phyloP scores from a whole-genome alignment of 2,329 filamentous ascomycete genomes.

The Tolypocladium sp. region DNA sequence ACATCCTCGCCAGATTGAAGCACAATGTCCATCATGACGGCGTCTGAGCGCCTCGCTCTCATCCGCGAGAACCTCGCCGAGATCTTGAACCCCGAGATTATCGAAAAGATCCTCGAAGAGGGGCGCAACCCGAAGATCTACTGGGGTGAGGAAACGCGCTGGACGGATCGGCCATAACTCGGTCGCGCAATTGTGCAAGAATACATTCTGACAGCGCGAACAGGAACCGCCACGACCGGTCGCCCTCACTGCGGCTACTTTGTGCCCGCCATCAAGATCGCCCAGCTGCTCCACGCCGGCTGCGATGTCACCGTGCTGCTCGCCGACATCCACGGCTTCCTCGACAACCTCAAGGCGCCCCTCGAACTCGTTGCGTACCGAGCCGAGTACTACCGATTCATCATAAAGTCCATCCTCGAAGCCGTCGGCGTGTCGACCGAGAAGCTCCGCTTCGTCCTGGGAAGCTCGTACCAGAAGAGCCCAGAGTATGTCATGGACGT shows the following conservation, averaged over 20 bases:
- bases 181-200: too few species aligned
- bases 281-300: conserved; percentile 74
- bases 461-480: conserved; percentile 70
- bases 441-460: conserved; percentile 74
- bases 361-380: conserved; percentile 78
- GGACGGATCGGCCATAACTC: background rate
- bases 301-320: conserved; percentile 76
- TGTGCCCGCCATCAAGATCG: conserved; percentile 80
- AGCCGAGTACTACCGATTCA: conserved; percentile 72
- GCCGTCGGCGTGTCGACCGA: conserved; percentile 72
- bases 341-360: conserved; percentile 78
- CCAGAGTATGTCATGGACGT: conserved; percentile 80
- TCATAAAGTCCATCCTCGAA: conserved; percentile 66
- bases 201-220: background rate
- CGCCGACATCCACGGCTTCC: conserved; percentile 66
- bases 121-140: conserved; percentile 70
- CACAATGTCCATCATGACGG: conserved; percentile 18
- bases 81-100: conserved; percentile 75
- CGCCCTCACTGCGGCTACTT: conserved; percentile 86
- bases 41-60: conserved; percentile 58
- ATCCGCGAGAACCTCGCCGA: conserved; percentile 77
- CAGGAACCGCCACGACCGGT: conserved; percentile 75
- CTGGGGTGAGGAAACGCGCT: conserved; percentile 51
- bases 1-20: background rate
- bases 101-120: conserved; percentile 62